Conservation (phyloP, 257 asterid species). For the Solanum microdontum region DNA sequence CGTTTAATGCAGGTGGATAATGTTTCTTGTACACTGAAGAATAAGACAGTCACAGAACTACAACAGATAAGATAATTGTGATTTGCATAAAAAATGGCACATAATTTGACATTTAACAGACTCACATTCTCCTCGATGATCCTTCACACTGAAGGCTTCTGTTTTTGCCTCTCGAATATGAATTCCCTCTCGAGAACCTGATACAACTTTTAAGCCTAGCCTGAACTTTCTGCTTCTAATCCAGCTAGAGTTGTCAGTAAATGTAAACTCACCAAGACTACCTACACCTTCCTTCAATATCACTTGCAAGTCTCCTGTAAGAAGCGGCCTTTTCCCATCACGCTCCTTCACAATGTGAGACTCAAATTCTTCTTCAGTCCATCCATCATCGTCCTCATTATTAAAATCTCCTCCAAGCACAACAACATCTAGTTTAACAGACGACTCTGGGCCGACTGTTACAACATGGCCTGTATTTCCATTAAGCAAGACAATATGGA, state of each 20-base stretch:
- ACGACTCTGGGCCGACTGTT: constrained; percentile 20
- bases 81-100: neutral
- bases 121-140: constrained; percentile 99
- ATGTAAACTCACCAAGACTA: constrained; percentile 18
- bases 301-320: constrained; percentile 26
- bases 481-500: constrained; percentile 21
- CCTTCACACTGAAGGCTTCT: constrained; percentile 95
- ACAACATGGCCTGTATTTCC: constrained; percentile 10
- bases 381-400: constrained; percentile 17
- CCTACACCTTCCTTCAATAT: constrained; percentile 27
- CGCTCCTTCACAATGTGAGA: constrained; percentile 17
- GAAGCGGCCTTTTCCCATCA: constrained; percentile 28
- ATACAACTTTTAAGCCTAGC: constrained; percentile 68
- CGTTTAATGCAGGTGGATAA: constrained; percentile 84
- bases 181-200: constrained; percentile 48
- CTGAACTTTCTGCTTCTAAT: constrained; percentile 91
- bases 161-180: constrained; percentile 91
- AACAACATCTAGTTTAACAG: constrained; percentile 19
- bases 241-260: constrained; percentile 99
- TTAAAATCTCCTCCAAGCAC: constrained; percentile 30
- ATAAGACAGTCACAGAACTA: constrained; percentile 3
- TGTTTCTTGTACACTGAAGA: constrained; percentile 91
- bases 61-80: neutral
- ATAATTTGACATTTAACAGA: neutral
- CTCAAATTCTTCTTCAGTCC: constrained; percentile 24